Evolutionary conservation across 148 eudicot species (phyloP).

Genomic region (Beta vulgaris): DNA sequence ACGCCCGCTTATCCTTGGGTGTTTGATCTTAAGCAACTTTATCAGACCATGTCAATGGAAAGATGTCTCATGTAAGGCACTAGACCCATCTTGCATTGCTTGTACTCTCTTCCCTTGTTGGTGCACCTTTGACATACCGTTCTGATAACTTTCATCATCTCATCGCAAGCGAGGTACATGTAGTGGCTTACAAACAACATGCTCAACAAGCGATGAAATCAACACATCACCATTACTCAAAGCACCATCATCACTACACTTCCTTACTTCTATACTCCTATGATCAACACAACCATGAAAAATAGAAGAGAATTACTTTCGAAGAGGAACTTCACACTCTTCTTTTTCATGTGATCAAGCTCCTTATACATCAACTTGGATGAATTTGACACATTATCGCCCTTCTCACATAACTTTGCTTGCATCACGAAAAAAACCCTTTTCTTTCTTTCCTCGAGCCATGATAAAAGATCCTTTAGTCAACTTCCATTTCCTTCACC

Average conservation of each 20-base stretch:
- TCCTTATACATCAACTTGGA: not conserved
- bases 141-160: not conserved
- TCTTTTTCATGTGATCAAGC: constrained; percentile 2
- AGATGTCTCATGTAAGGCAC: not conserved
- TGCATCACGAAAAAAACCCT: not conserved
- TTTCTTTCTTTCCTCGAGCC: not conserved
- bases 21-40: not conserved
- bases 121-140: not conserved
- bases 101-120: not conserved
- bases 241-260: too few relatives aligned
- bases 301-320: not conserved
- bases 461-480: not conserved
- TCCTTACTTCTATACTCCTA: not conserved
- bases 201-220: not conserved
- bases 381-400: not conserved
- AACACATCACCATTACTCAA: not conserved
- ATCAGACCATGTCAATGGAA: not conserved
- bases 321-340: not conserved
- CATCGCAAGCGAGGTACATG: not conserved
- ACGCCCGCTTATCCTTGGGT: not conserved
- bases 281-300: not conserved
- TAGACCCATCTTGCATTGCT: not conserved
- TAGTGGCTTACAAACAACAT: not conserved
- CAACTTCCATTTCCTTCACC: constrained; percentile 4
- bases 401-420: not conserved